Evolutionary conservation across 169 alveolate species (phyloP).

Genomic region (Plasmodium berghei): DNA sequence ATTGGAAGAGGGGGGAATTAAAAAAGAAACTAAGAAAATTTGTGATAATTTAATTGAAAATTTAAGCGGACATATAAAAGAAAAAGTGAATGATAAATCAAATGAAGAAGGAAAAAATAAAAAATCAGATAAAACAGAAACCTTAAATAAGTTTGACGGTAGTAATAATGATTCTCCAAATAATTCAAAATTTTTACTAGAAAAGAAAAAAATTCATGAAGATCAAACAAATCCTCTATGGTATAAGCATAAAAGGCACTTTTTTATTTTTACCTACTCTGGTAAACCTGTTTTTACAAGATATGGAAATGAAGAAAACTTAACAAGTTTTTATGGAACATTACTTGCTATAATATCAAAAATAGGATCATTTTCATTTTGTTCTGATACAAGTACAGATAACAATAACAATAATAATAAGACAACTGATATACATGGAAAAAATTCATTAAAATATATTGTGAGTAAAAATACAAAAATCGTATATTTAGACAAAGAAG

Average conservation of each 20-base stretch:
- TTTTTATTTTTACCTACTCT: slow-evolving; percentile 87
- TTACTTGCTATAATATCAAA: slow-evolving; percentile 88
- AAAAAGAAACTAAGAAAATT: background rate
- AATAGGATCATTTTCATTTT: slow-evolving; percentile 79
- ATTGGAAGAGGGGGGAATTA: slow-evolving; percentile 7
- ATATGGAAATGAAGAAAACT: slow-evolving; percentile 86
- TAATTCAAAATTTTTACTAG: slow-evolving; percentile 54
- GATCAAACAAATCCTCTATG: slow-evolving; percentile 79
- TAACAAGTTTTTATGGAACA: slow-evolving; percentile 77
- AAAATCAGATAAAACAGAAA: slow-evolving; percentile 31
- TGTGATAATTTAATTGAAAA: background rate
- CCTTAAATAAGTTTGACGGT: slow-evolving; percentile 25
- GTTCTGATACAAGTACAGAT: slow-evolving; percentile 62
- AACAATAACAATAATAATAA: slow-evolving; percentile 33
- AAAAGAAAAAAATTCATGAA: slow-evolving; percentile 62
- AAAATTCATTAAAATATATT: slow-evolving; percentile 77
- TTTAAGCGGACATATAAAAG: background rate
- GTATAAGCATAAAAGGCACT: slow-evolving; percentile 86
- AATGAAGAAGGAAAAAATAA: slow-evolving; percentile 11
- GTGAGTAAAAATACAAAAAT: slow-evolving; percentile 80
- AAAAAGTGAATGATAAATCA: slow-evolving; percentile 1
- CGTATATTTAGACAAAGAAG: slow-evolving; percentile 86
- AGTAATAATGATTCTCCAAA: slow-evolving; percentile 38
- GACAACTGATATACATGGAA: slow-evolving; percentile 11
- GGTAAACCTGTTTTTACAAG: slow-evolving; percentile 90